Evolutionary conservation across 805 yeast species (phyloP).

Genomic region (Suhomyces canberraensis): DNA sequence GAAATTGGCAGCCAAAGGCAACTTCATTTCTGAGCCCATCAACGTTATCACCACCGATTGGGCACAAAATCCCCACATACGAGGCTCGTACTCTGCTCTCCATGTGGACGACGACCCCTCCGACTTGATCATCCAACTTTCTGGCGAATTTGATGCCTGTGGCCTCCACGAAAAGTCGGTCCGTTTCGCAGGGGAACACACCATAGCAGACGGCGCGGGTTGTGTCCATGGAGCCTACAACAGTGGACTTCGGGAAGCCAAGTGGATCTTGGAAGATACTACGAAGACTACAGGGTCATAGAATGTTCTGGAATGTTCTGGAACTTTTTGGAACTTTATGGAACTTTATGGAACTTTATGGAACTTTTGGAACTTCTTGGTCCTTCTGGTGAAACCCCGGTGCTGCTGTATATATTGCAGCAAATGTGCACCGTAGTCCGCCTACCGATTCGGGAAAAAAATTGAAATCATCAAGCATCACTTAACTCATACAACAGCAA

Average conservation of each 20-base stretch:
- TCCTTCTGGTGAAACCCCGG: no score
- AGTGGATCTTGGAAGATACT: conserved; percentile 27
- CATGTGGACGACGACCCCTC: conserved; percentile 67
- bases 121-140: conserved; percentile 57
- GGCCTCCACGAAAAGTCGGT: conserved; percentile 50
- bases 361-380: no score
- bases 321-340: background rate
- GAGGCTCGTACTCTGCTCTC: conserved; percentile 82
- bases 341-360: no score
- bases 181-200: conserved; percentile 91
- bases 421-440: no score
- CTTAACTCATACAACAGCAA: conserved; percentile 6
- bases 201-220: conserved; percentile 82
- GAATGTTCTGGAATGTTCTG: background rate
- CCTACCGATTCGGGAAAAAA: background rate
- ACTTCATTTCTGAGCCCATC: conserved; percentile 20
- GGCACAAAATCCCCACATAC: conserved; percentile 74
- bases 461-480: background rate
- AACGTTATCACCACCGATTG: conserved; percentile 57
- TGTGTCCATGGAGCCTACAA: conserved; percentile 90
- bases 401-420: no score
- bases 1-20: conserved; percentile 19
- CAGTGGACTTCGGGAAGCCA: conserved; percentile 63
- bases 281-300: no score
- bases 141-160: conserved; percentile 36